Percentiles rank a stretch among this genome's conserved stretches.
Conservation (phyloP, 1,284 basidiomycete species). For the Rhodotorula sp. region DNA sequence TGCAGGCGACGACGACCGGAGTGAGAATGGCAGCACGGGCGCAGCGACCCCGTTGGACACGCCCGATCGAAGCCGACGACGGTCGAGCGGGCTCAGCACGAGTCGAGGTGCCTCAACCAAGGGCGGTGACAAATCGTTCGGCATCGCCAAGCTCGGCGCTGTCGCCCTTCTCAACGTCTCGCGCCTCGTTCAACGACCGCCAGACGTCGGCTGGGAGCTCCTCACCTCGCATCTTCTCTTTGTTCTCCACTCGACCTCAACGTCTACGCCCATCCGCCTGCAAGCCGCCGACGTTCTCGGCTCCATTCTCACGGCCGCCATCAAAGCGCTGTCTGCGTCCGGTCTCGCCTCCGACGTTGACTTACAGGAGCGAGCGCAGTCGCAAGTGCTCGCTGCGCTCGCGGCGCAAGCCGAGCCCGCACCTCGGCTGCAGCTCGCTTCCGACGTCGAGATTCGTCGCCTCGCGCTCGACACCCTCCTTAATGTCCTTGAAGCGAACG, state of each 20-base stretch:
- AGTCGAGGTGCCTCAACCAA: conserved; percentile 1
- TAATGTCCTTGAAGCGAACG: conserved; percentile 82
- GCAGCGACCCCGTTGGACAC: conserved; percentile 14
- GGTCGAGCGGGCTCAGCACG: conserved; percentile 38
- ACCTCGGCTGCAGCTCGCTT: conserved; percentile 47
- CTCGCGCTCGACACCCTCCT: conserved; percentile 86
- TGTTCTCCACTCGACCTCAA: conserved; percentile 64
- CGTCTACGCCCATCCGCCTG: conserved; percentile 74
- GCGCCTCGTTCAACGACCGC: conserved; percentile 73
- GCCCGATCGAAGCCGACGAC: conserved; percentile 16
- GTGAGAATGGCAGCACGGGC: not conserved
- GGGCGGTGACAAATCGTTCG: conserved; percentile 61
- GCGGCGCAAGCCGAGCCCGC: conserved; percentile 69
- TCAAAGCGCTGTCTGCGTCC: conserved; percentile 56
- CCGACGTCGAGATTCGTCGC: conserved; percentile 68
- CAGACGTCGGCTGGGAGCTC: conserved; percentile 80
- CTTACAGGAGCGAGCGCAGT: conserved; percentile 70
- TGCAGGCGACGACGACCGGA: not conserved
- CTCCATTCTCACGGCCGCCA: conserved; percentile 67
- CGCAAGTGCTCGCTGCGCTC: conserved; percentile 76
- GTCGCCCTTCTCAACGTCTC: conserved; percentile 79
- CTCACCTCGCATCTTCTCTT: conserved; percentile 75
- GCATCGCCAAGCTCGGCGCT: conserved; percentile 75
- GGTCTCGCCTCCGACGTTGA: not conserved
- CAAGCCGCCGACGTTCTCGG: conserved; percentile 85